These are phyloP conservation scores for Ensete glaucum DNA, from an alignment of 176 grass and related monocot species.

Conservation along the genomic window DNA sequence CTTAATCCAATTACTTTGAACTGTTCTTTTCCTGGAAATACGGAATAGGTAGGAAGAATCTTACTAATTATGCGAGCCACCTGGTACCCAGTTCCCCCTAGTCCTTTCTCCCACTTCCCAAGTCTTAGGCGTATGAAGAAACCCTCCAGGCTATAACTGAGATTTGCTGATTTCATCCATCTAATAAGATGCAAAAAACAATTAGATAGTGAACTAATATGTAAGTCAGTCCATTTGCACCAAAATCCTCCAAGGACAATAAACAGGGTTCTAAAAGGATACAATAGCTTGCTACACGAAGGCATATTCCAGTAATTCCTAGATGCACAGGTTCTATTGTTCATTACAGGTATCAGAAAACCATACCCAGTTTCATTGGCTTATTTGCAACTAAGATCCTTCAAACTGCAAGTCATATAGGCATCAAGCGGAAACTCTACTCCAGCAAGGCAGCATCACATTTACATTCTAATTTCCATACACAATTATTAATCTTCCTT, in stretches of 20 bases:
- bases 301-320: not conserved
- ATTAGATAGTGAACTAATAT: not conserved
- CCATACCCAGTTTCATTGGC: not conserved
- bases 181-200: slow-evolving; percentile 34
- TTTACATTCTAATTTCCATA: no score
- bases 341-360: not conserved
- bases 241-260: no score
- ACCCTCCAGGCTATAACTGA: slow-evolving; percentile 48
- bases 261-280: no score
- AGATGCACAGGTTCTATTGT: not conserved
- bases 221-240: not conserved
- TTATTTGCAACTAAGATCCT: not conserved
- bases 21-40: not conserved
- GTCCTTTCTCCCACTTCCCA: slow-evolving; percentile 75
- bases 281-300: no score
- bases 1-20: no score
- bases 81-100: slow-evolving; percentile 77
- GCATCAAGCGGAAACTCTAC: no score
- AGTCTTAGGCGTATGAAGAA: slow-evolving; percentile 82
- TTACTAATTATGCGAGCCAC: slow-evolving; percentile 83
- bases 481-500: no score
- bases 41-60: not conserved
- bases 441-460: no score
- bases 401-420: no score
- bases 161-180: slow-evolving; percentile 56